phyloP scores from a whole-genome alignment of 2,329 filamentous ascomycete genomes.

The Aspergillus fumigatus region DNA sequence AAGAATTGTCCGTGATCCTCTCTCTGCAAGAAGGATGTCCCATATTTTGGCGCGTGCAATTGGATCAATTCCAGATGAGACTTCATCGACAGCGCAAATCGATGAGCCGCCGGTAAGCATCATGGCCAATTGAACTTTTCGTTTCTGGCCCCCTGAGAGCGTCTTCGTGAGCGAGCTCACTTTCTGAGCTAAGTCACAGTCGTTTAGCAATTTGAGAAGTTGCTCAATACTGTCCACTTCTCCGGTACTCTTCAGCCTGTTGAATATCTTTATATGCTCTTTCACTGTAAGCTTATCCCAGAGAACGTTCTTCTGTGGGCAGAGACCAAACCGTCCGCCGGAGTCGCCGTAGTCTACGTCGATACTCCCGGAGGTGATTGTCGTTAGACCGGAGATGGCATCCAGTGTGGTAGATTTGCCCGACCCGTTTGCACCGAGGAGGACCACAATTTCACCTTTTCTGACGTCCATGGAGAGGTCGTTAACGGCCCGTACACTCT shows the following conservation, averaged over 20 bases:
- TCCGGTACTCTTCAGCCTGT: constrained; percentile 66
- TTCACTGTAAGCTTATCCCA: constrained; percentile 85
- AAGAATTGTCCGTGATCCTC: constrained; percentile 75
- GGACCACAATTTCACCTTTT: constrained; percentile 76
- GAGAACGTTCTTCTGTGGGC: constrained; percentile 89
- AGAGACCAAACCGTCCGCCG: constrained; percentile 75
- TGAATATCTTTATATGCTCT: constrained; percentile 82
- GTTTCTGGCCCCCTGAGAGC: constrained; percentile 84
- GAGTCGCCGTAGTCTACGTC: constrained; percentile 73
- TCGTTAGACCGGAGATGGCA: constrained; percentile 77
- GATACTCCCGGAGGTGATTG: constrained; percentile 70
- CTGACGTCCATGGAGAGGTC: constrained; percentile 66
- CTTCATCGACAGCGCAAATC: constrained; percentile 88
- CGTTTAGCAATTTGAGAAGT: constrained; percentile 59
- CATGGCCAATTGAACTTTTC: constrained; percentile 88
- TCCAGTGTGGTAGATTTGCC: constrained; percentile 89
- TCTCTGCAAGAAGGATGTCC: constrained; percentile 85
- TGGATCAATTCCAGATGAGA: constrained; percentile 83
- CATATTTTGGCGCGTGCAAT: constrained; percentile 84
- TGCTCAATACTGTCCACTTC: constrained; percentile 54
- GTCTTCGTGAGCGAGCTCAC: constrained; percentile 67
- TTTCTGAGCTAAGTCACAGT: constrained; percentile 74
- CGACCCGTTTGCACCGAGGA: constrained; percentile 84
- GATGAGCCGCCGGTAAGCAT: constrained; percentile 89
- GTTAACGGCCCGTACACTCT: constrained; percentile 74